These are phyloP conservation scores for Galium porrigens DNA, from an alignment of 305 asterid species.

Conservation along the genomic window DNA sequence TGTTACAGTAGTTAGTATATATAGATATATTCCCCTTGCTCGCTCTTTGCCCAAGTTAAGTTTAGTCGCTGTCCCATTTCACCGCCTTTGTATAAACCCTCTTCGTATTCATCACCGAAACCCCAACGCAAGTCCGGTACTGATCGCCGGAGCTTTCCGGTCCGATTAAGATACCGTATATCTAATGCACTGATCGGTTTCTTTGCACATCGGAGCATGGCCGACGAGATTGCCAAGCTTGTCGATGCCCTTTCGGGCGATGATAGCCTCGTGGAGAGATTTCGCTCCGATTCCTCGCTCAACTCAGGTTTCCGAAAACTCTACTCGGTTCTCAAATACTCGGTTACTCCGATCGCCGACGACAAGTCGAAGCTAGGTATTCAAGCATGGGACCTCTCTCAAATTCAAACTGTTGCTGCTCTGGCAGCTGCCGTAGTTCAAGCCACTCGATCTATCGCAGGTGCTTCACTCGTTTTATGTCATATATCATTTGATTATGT, in stretches of 20 bases:
- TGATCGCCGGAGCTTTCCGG: conserved; percentile 31
- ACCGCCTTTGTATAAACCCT: conserved; percentile 22
- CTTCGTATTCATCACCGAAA: conserved; percentile 4
- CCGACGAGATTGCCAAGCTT: conserved; percentile 87
- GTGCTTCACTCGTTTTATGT: conserved; percentile 23
- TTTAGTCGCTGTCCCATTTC: conserved; percentile 6
- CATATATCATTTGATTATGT: not conserved
- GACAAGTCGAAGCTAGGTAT: conserved; percentile 39
- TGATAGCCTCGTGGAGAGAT: conserved; percentile 42
- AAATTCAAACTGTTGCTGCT: conserved; percentile 63
- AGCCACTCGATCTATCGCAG: conserved; percentile 52
- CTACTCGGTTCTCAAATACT: conserved; percentile 47
- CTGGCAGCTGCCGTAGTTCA: conserved; percentile 45
- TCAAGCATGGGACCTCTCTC: conserved; percentile 65
- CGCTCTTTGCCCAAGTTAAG: not conserved
- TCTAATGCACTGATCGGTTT: conserved; percentile 45
- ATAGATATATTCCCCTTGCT: not conserved
- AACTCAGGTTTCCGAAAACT: conserved; percentile 55
- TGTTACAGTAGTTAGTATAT: not conserved
- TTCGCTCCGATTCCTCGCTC: conserved; percentile 62
- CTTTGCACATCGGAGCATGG: conserved; percentile 40
- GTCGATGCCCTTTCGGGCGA: conserved; percentile 42
- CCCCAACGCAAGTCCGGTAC: not conserved
- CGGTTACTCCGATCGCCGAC: conserved; percentile 37
- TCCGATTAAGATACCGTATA: conserved; percentile 18